Evolutionary conservation across 1,284 basidiomycete species (phyloP).

Genomic region (Rhodotorula sp.): DNA sequence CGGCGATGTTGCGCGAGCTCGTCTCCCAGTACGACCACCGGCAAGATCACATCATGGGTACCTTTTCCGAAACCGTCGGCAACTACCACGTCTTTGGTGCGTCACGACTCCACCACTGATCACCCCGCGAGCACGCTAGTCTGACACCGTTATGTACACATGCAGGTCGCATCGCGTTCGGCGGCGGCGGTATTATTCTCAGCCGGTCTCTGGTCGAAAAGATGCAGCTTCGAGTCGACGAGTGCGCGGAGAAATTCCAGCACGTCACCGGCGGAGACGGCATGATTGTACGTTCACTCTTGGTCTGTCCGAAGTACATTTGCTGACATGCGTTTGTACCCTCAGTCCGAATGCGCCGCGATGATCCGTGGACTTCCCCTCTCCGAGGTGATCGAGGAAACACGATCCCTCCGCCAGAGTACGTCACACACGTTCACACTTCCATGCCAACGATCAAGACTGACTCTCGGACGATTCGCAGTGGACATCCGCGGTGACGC

Average conservation of each 20-base stretch:
- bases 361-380: conserved; percentile 21
- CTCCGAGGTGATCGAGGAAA: conserved; percentile 31
- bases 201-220: conserved; percentile 25
- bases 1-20: conserved; percentile 13
- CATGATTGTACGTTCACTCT: conserved; percentile 21
- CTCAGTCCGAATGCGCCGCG: conserved; percentile 36
- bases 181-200: conserved; percentile 39
- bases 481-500: conserved; percentile 35
- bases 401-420: conserved; percentile 36
- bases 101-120: too few relatives aligned
- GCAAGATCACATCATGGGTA: conserved; percentile 35
- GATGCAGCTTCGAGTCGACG: conserved; percentile 32
- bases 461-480: background rate
- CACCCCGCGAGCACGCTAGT: too few relatives aligned
- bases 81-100: conserved; percentile 22
- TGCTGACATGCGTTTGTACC: background rate
- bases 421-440: background rate
- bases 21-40: conserved; percentile 24
- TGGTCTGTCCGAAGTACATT: background rate
- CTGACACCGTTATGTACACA: too few relatives aligned
- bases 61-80: conserved; percentile 27
- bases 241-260: conserved; percentile 14
- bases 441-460: background rate
- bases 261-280: conserved; percentile 36
- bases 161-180: conserved; percentile 33